Conservation (phyloP, 805 yeast species). For the Saturnispora halmiae region DNA sequence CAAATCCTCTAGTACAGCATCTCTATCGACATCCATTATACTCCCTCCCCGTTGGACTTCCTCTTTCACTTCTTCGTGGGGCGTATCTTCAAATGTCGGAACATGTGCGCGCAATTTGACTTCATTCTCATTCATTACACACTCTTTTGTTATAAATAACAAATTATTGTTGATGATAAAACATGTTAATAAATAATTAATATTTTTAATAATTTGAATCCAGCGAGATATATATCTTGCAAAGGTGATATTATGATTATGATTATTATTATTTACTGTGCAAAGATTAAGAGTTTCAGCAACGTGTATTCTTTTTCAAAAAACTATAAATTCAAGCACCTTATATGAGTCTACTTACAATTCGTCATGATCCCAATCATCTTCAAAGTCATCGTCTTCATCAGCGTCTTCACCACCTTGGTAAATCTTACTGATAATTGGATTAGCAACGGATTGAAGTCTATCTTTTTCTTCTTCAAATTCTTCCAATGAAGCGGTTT, state of each 20-base stretch:
- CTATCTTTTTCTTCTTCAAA: constrained; percentile 85
- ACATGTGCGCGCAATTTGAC: constrained; percentile 15
- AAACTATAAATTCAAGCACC: no score
- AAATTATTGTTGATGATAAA: no score
- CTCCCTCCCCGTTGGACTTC: constrained; percentile 6
- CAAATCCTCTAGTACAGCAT: constrained; percentile 23
- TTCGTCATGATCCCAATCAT: constrained; percentile 64
- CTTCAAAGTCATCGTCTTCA: constrained; percentile 47
- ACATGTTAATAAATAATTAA: no score
- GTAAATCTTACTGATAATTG: constrained; percentile 84
- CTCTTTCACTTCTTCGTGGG: background rate
- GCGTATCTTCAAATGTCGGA: constrained; percentile 19
- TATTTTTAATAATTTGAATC: no score
- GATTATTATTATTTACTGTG: background rate
- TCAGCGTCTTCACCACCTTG: constrained; percentile 31
- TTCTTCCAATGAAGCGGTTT: constrained; percentile 85
- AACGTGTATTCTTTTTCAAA: no score
- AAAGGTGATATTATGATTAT: background rate
- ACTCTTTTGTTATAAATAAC: no score
- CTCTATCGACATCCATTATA: constrained; percentile 22
- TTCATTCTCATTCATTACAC: constrained; percentile 7
- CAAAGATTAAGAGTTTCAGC: no score
- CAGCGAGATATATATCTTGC: no score
- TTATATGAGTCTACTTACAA: constrained; percentile 34
- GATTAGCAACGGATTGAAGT: constrained; percentile 74